Evolutionary conservation across 2,329 filamentous ascomycete genomes (phyloP).

Genomic region (Leptographium galeiforme): DNA sequence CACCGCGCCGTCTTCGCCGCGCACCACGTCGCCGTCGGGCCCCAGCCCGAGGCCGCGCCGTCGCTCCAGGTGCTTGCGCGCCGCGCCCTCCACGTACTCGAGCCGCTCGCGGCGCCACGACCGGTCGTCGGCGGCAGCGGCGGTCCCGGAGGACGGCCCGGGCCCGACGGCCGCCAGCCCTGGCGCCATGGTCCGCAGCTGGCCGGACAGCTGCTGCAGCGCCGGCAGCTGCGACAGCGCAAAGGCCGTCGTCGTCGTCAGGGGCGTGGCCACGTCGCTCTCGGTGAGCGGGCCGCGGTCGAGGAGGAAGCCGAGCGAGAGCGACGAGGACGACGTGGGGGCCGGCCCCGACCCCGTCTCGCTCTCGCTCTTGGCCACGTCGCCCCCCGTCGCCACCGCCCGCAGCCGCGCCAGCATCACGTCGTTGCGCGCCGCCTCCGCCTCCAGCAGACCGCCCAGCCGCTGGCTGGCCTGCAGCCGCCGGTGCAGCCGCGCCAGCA

Average conservation of each 20-base stretch:
- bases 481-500: conserved; percentile 58
- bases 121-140: conserved; percentile 18
- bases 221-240: conserved; percentile 72
- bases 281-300: conserved; percentile 36
- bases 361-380: conserved; percentile 12
- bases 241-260: conserved; percentile 63
- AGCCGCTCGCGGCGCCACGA: conserved; percentile 58
- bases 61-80: conserved; percentile 61
- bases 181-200: conserved; percentile 51
- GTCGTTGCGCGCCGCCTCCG: conserved; percentile 60
- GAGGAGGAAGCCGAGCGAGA: conserved; percentile 43
- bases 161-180: conserved; percentile 32
- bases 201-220: conserved; percentile 50
- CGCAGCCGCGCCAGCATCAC: conserved; percentile 53
- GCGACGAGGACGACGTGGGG: conserved; percentile 5
- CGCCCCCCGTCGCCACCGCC: conserved; percentile 16
- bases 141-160: neutral
- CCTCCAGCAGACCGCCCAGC: conserved; percentile 54
- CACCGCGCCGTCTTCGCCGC: conserved; percentile 24
- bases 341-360: too few species aligned
- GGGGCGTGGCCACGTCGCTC: conserved; percentile 38
- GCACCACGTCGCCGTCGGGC: conserved; percentile 38
- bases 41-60: conserved; percentile 54
- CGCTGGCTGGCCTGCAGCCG: conserved; percentile 68
- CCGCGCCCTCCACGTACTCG: conserved; percentile 73